Conservation (phyloP, 345 rosid genomes). For the Kernera saxatilis region DNA sequence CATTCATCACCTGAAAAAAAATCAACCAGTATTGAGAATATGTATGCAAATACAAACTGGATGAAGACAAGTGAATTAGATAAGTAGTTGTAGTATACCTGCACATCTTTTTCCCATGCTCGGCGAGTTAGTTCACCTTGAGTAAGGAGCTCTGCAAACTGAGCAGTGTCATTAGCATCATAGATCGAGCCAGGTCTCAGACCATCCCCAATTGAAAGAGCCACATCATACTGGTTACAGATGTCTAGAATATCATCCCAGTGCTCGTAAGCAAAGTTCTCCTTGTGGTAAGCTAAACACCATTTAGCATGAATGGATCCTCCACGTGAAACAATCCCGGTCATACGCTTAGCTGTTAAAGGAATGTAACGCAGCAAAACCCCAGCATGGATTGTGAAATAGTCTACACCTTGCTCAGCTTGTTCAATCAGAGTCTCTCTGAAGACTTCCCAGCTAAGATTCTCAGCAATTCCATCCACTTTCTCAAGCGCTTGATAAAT, state of each 20-base stretch:
- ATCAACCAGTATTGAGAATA: neutral
- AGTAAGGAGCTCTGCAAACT: slow-evolving; percentile 97
- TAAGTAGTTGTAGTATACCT: slow-evolving; percentile 40
- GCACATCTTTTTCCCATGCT: slow-evolving; percentile 98
- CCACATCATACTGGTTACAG: slow-evolving; percentile 93
- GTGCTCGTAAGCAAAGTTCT: slow-evolving; percentile 95
- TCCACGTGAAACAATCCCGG: slow-evolving; percentile 95
- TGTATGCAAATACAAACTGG: neutral
- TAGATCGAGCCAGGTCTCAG: slow-evolving; percentile 94
- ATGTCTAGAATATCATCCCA: slow-evolving; percentile 99
- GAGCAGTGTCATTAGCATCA: slow-evolving; percentile 98
- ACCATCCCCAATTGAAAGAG: slow-evolving; percentile 95
- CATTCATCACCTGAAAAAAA: slow-evolving; percentile 87
- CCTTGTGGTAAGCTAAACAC: slow-evolving; percentile 94
- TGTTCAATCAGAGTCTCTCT: slow-evolving; percentile 90
- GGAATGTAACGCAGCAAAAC: slow-evolving; percentile 90
- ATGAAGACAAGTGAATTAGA: neutral
- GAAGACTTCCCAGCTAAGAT: slow-evolving; percentile 92
- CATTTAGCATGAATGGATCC: slow-evolving; percentile 99
- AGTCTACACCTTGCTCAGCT: slow-evolving; percentile 98
- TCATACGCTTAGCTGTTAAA: slow-evolving; percentile 90
- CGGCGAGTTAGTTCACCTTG: slow-evolving; percentile 97
- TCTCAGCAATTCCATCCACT: slow-evolving; percentile 87
- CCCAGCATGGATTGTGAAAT: slow-evolving; percentile 96
- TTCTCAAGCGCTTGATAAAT: slow-evolving; percentile 98